Evolutionary conservation across 2,329 filamentous ascomycete genomes (phyloP).

Genomic region (Chrysoporthe austroafricana): DNA sequence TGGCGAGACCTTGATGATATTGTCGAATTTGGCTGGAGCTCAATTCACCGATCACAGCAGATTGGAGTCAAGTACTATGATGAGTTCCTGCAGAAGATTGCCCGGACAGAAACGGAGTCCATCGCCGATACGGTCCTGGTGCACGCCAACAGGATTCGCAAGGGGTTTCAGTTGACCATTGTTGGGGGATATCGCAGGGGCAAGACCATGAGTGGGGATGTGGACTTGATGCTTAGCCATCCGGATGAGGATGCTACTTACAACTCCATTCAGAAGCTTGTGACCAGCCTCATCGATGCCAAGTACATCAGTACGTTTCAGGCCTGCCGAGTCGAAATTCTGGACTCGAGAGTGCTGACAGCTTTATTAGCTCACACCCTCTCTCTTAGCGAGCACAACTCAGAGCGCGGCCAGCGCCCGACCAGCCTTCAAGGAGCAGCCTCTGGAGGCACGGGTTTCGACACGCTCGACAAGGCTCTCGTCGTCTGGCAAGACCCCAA

Average conservation of each 20-base stretch:
- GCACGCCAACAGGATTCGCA: constrained; percentile 67
- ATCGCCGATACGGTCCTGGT: constrained; percentile 67
- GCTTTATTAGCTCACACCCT: constrained; percentile 66
- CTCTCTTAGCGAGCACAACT: constrained; percentile 69
- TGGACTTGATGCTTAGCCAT: constrained; percentile 85
- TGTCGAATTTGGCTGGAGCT: constrained; percentile 78
- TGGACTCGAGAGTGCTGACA: background rate
- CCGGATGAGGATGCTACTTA: constrained; percentile 69
- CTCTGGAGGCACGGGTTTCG: constrained; percentile 68
- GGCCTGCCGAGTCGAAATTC: too few relatives aligned
- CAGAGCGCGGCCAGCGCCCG: constrained; percentile 69
- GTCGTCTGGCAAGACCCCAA: constrained; percentile 85
- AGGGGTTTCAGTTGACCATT: constrained; percentile 61
- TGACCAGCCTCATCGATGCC: constrained; percentile 69
- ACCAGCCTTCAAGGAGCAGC: constrained; percentile 50
- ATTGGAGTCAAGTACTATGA: constrained; percentile 95
- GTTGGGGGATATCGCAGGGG: constrained; percentile 84
- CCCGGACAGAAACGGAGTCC: constrained; percentile 71
- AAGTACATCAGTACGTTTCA: constrained; percentile 63
- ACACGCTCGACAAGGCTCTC: constrained; percentile 87
- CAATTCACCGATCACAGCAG: constrained; percentile 79
- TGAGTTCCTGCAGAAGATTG: constrained; percentile 75
- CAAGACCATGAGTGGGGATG: constrained; percentile 74
- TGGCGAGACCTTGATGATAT: constrained; percentile 89
- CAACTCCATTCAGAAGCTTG: constrained; percentile 72